Conservation (phyloP, 192 early-diverging fungal species). For the Obelidium mucronatum region DNA sequence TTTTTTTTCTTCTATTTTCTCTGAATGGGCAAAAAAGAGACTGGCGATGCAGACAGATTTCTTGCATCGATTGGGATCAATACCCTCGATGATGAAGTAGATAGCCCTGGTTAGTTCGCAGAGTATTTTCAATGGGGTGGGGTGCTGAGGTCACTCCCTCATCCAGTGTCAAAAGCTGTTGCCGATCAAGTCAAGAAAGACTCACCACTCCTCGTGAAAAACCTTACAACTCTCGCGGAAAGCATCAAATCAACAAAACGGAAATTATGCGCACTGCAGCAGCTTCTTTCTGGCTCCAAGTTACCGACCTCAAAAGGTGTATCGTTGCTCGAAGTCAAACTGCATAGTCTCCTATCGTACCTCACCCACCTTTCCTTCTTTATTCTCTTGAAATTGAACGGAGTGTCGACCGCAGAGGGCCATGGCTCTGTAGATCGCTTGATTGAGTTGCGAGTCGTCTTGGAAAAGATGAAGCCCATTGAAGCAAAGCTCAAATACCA, state of each 20-base stretch:
- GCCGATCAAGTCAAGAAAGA: background rate
- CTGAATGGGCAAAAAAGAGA: no score
- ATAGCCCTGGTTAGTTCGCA: no score
- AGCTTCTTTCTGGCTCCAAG: background rate
- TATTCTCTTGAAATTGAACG: conserved; percentile 80
- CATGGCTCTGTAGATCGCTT: conserved; percentile 72
- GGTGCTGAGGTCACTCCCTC: no score
- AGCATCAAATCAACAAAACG: conserved; percentile 11
- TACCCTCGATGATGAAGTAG: no score
- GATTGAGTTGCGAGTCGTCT: conserved; percentile 80
- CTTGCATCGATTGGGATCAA: background rate
- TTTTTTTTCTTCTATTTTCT: no score
- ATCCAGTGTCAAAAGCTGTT: background rate
- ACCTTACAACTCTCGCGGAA: background rate
- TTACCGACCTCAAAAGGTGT: conserved; percentile 78
- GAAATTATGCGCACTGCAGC: background rate
- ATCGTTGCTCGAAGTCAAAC: conserved; percentile 89
- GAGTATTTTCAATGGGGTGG: no score
- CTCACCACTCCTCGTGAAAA: conserved; percentile 2
- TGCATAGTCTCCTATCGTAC: conserved; percentile 87
- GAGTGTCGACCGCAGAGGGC: conserved; percentile 61
- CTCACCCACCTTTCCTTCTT: conserved; percentile 79
- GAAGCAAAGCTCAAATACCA: conserved; percentile 96
- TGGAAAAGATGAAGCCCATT: conserved; percentile 93
- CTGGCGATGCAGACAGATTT: background rate